Base-by-base conservation (phyloP, 768 basidiomycete genomes). In the Agrocybe praecox region DNA sequence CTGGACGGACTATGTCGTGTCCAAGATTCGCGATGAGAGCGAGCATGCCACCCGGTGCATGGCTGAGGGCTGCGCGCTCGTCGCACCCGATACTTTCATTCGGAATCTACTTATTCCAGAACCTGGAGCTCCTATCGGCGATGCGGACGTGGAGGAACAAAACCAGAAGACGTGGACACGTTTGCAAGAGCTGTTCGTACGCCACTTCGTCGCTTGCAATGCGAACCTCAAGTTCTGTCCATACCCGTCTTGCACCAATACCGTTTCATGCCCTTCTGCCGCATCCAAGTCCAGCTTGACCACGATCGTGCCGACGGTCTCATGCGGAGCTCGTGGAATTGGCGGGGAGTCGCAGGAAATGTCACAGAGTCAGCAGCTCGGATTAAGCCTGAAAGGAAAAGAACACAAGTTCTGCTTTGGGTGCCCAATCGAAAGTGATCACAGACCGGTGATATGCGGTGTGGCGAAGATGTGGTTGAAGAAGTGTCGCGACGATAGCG, bases 401-500 rank as follows among this genome's bases (percentile, higher is more conserved):
- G 81, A 82, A 50, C 90, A 96, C 71, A 83, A 82, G 54, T 96
- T 98, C 71, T 99, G 97, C 73, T 99, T 99, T 67, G 96, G 97
- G 7, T 99, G 97, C 68, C 74, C 85, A 44, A 84, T 94, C 62
- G 90, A 94, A 66, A 83, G 80, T 61, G 94, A 96, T 69, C 97
- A 99, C 69, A 84, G 94, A 26, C 97, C 97, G 0, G 87, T 97
- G 44, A 81, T 97, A 47, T 99, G 97, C 72, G 78, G 74, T 6
- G 89, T 96, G 21, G 92, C 95, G 60, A 88, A 81, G 77, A 83
- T 94, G 80, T 99, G 97, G 97, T 74, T 96, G 66, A 92, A 90
- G 83, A 98, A 99, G 74, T 98, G 97, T 73, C 85, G 87, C 49
- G 97, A 99, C 70, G 97, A 99, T 69, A 92, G 90, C 60, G 97